Percentiles rank a stretch among this genome's conserved stretches.
Evolutionary conservation across 352 stramenopile species (phyloP).

Genomic region (Phytophthora idaei): DNA sequence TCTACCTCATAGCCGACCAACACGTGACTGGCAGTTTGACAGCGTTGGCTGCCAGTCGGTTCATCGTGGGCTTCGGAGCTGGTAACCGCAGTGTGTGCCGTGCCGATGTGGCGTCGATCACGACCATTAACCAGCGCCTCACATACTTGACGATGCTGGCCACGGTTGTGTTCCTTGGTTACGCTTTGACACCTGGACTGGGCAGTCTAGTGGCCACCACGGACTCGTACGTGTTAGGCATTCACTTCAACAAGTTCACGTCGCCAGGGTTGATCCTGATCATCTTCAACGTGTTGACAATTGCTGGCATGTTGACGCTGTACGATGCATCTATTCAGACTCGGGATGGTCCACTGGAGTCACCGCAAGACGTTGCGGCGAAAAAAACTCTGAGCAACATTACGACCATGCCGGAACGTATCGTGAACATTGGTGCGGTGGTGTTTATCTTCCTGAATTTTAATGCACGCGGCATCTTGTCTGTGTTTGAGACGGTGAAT

Average conservation of each 20-base stretch:
- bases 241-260: conserved; percentile 77
- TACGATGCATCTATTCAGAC: conserved; percentile 58
- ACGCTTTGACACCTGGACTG: conserved; percentile 68
- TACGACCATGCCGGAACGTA: conserved; percentile 50
- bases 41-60: conserved; percentile 59
- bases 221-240: conserved; percentile 51
- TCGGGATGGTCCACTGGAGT: conserved; percentile 54
- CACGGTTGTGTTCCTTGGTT: conserved; percentile 76
- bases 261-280: conserved; percentile 64
- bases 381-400: conserved; percentile 53
- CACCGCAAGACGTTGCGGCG: conserved; percentile 21
- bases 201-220: conserved; percentile 59
- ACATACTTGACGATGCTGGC: conserved; percentile 75
- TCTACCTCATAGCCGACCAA: conserved; percentile 68
- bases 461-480: conserved; percentile 71
- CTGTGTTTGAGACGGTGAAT: conserved; percentile 81
- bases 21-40: conserved; percentile 60
- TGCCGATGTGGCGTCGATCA: conserved; percentile 70
- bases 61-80: conserved; percentile 75
- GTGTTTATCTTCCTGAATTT: conserved; percentile 84
- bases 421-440: conserved; percentile 64
- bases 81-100: conserved; percentile 75
- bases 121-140: conserved; percentile 67
- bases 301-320: conserved; percentile 58
- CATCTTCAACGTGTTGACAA: conserved; percentile 58